Conservation (phyloP, 768 basidiomycete species). For the Sporobolomyces phaffii region DNA sequence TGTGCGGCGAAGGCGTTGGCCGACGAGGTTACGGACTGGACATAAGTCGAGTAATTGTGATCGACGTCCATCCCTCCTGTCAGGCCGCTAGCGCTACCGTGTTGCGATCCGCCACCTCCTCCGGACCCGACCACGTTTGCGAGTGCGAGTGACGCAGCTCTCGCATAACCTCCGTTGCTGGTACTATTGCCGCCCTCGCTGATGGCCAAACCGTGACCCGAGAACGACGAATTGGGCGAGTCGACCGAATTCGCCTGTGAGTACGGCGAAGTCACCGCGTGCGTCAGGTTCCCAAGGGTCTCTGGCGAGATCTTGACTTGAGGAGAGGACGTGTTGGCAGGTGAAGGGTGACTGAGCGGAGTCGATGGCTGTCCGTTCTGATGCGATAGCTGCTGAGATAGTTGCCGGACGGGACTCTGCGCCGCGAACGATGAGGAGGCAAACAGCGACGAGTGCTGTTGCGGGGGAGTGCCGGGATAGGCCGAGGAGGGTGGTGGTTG, state of each 20-base stretch:
- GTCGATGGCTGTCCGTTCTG: neutral
- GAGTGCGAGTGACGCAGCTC: constrained; percentile 8
- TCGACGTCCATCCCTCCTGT: constrained; percentile 12
- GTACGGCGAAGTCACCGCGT: constrained; percentile 15
- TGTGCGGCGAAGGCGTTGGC: neutral
- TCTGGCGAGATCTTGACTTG: constrained; percentile 17
- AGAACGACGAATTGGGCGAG: constrained; percentile 28
- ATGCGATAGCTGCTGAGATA: constrained; percentile 13
- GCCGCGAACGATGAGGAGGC: neutral
- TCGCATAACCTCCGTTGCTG: neutral
- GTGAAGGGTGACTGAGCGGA: constrained; percentile 13
- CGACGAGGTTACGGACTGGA: neutral
- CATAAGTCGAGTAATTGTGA: neutral
- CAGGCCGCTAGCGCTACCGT: neutral
- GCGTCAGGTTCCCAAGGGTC: constrained; percentile 9
- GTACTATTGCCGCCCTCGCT: neutral
- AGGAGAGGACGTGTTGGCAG: neutral
- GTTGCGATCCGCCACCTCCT: neutral
- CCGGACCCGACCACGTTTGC: neutral
- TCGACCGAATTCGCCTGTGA: constrained; percentile 10
- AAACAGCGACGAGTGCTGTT: constrained; percentile 8
- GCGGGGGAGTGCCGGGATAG: constrained; percentile 11
- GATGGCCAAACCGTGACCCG: neutral
- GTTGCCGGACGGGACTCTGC: constrained; percentile 11
- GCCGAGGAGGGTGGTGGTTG: neutral